Base-by-base conservation (phyloP, 2,329 filamentous ascomycete species). In the Colletotrichum sp. region DNA sequence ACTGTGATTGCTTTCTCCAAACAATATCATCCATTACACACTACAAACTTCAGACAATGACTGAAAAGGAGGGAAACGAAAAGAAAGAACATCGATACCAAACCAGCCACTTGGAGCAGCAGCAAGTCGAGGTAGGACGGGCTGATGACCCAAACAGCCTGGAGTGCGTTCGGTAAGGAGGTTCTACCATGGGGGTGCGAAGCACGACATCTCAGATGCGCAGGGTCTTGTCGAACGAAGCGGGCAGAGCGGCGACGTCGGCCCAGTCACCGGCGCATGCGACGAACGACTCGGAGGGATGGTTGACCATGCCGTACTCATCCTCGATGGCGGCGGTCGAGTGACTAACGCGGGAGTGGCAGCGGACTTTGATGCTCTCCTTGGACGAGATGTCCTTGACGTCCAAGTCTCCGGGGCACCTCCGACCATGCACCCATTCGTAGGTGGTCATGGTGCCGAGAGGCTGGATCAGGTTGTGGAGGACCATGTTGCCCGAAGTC, bases 221-320 rank as follows among this genome's bases (percentile, higher is more conserved):
- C 64, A 55, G 26, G 28, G 24, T 48, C 28, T 64, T 68, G 30
- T 71, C 59, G 12, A 61, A 18, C 10, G 24, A 30, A 12, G 36
- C 18, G 12, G 73, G 63, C 12, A 55, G 43, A 16, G 71, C 28
- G 26, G 64, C 43, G 12, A 69, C 59, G 30, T 74, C 70, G 36
- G 74, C 74, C 74, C 74, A 76, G 59, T 65, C 32, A 21, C 74
- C 74, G 18, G 74, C 74, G 39, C 71, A 55, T 10, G 71, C 24
- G 9, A 76, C 30, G 24, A 65, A 73, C 6, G 70, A 34, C 24
- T 60, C 74, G 64, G 70, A 73, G 13, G 70, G 64, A 7, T 76
- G 74, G 64, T 76, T 76, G 32, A 68, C 21, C 34, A 76, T 16
- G 64, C 64, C 64, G 14, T 69, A 73, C 16, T 76, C 70, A 30